A percentile compares a stretch with the other conserved stretches of the same genome.
phyloP scores from a whole-genome alignment of 2,329 filamentous ascomycete species.

The Xylariaceae sp. region DNA sequence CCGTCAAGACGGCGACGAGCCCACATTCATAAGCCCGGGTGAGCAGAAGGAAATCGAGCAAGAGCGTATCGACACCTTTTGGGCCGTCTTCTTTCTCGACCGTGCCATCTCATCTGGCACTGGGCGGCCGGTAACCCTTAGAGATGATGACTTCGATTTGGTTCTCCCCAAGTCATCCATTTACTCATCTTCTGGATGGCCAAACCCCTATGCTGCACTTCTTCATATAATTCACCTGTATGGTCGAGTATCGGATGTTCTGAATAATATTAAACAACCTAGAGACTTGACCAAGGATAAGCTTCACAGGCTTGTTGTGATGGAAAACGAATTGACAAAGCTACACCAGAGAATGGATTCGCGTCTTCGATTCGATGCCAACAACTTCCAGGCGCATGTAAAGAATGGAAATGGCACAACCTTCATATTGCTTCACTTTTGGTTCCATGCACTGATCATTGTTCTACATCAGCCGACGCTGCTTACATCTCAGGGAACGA shows the following conservation, averaged over 20 bases:
- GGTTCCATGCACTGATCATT: conserved; percentile 88
- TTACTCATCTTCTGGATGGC: conserved; percentile 69
- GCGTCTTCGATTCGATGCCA: conserved; percentile 80
- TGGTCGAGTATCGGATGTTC: conserved; percentile 80
- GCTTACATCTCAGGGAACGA: conserved; percentile 73
- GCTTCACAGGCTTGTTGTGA: conserved; percentile 72
- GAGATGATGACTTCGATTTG: conserved; percentile 85
- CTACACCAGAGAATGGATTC: conserved; percentile 76
- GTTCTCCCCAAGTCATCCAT: conserved; percentile 63
- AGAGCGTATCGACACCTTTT: conserved; percentile 86
- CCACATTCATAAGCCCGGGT: conserved; percentile 50
- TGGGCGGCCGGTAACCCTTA: conserved; percentile 81
- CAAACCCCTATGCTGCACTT: conserved; percentile 79
- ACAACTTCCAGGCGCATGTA: conserved; percentile 86
- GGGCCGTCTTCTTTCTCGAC: conserved; percentile 88
- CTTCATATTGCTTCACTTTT: conserved; percentile 85
- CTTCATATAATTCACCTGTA: conserved; percentile 87
- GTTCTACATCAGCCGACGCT: conserved; percentile 84
- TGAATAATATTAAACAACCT: conserved; percentile 79
- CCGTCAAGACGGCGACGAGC: conserved; percentile 52
- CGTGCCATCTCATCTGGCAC: conserved; percentile 88
- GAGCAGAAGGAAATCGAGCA: conserved; percentile 75
- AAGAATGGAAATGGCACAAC: conserved; percentile 82
- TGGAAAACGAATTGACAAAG: conserved; percentile 79
- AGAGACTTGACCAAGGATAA: conserved; percentile 79